These are phyloP conservation scores for Candida nitratophila DNA, from an alignment of 805 yeast species.

Conservation along the genomic window DNA sequence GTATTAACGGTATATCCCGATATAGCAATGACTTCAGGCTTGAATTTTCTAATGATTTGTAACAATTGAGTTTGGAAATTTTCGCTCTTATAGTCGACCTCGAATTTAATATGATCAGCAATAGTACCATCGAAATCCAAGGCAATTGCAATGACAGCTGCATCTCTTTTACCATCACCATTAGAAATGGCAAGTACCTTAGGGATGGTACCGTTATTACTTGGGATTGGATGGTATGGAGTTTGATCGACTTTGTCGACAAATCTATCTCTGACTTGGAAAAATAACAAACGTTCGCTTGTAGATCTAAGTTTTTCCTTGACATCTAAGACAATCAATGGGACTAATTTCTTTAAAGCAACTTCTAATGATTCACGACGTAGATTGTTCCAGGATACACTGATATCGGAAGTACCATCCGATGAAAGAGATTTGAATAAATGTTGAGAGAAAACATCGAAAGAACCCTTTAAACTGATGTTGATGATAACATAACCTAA, in stretches of 20 bases:
- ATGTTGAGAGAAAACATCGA: conserved; percentile 37
- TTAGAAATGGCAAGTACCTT: conserved; percentile 74
- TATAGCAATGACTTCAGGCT: conserved; percentile 86
- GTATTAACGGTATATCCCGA: conserved; percentile 81
- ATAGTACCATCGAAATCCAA: conserved; percentile 78
- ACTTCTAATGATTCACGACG: conserved; percentile 60
- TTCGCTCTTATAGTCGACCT: conserved; percentile 56
- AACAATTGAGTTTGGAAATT: conserved; percentile 63
- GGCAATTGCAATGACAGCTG: conserved; percentile 79
- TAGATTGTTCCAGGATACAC: conserved; percentile 74
- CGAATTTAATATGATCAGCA: conserved; percentile 70
- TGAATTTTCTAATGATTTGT: conserved; percentile 50
- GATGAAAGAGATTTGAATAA: conserved; percentile 54
- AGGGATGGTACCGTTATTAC: conserved; percentile 75
- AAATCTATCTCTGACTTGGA: conserved; percentile 64
- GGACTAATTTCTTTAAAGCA: conserved; percentile 62
- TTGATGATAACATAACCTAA: conserved; percentile 65
- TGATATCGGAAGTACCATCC: conserved; percentile 70
- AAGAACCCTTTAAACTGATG: conserved; percentile 44
- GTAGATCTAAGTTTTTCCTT: conserved; percentile 75
- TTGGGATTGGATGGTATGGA: conserved; percentile 78
- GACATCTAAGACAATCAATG: conserved; percentile 64
- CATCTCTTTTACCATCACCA: conserved; percentile 80
- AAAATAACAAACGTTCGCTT: conserved; percentile 65
- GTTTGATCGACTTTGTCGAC: conserved; percentile 81